Evolutionary conservation across 352 stramenopile genomes (phyloP), one percentile per base, ranked within the genome.

Genomic region (Globisporangium mamillatum): DNA sequence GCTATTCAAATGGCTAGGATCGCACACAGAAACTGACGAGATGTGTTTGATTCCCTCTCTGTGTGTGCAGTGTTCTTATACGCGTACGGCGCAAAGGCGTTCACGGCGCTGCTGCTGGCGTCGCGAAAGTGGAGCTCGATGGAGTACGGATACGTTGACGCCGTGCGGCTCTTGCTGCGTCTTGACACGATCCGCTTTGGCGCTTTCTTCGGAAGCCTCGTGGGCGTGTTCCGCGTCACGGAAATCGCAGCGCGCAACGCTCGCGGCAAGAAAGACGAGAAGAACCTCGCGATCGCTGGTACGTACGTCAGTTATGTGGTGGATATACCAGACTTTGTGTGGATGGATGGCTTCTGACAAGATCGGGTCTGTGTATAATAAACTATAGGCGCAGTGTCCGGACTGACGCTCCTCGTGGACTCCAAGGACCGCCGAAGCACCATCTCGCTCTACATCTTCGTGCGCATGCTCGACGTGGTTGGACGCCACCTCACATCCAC

Each of bases 401-500:
- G 88, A 2, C 77, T 88, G 36, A 81, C 86, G 12, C 69, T 96
- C 60, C 72, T 96, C 20, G 69, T 94, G 25, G 88, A 96, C 52
- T 85, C 86, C 32, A 75, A 77, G 9, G 75, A 75, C 10, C 79
- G 88, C 9, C 85, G 86, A 10, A 86, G 58, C 46, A 90, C 85
- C 25, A 90, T 94, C 60, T 83, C 88, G 64, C 75, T 96, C 50
- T 96, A 96, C 71, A 88, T 94, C 60, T 93, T 96, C 66, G 81
- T 94, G 46, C 84, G 86, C 52, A 93, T 94, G 85, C 71, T 96
- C 36, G 86, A 96, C 68, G 78, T 96, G 5, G 77, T 93, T 14
- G 83, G 84, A 22, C 85, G 88, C 50, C 85, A 92, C 57, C 74
- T 93, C 38, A 82, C 78, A 58, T 80, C 80, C 2, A 76, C 80